Percentiles rank a stretch among this genome's conserved stretches.
Conservation (phyloP, 306 rosid genomes). For the Nissolia schottii region DNA sequence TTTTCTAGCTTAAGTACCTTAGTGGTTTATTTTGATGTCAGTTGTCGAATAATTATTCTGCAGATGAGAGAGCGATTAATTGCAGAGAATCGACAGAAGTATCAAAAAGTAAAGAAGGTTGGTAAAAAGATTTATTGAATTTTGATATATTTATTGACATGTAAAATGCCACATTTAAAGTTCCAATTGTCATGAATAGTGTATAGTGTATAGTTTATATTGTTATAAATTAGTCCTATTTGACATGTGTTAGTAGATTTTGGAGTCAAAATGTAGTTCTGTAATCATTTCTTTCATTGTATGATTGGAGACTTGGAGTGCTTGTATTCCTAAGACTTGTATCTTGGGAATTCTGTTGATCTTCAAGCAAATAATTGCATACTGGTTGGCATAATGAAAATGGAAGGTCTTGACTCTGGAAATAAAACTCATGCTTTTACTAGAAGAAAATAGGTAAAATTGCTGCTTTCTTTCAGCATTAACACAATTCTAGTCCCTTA, state of each 20-base stretch:
- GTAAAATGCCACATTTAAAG: neutral
- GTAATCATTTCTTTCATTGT: neutral
- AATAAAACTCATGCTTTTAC: neutral
- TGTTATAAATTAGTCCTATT: neutral
- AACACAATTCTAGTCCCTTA: neutral
- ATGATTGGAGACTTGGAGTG: neutral
- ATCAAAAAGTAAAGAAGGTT: slow-evolving; percentile 94
- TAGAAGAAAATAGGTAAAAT: neutral
- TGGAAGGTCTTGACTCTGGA: neutral
- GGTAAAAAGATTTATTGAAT: slow-evolving; percentile 29
- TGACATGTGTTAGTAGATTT: neutral
- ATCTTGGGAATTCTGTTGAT: neutral
- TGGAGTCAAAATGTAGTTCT: neutral
- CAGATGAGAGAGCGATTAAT: slow-evolving; percentile 90
- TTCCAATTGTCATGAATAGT: neutral
- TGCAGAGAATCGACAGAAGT: slow-evolving; percentile 92
- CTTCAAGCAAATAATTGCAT: slow-evolving; percentile 2
- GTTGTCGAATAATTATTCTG: slow-evolving; percentile 15
- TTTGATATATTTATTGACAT: slow-evolving; percentile 8
- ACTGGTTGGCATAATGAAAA: neutral
- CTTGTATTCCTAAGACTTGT: neutral
- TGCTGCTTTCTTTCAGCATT: neutral
- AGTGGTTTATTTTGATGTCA: slow-evolving; percentile 5
- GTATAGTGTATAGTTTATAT: neutral
- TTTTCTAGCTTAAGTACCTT: slow-evolving; percentile 11